Percentiles rank a stretch among this genome's conserved stretches.
Evolutionary conservation across 331 rosid genomes (phyloP).

Genomic region (Spiraea crenata): DNA sequence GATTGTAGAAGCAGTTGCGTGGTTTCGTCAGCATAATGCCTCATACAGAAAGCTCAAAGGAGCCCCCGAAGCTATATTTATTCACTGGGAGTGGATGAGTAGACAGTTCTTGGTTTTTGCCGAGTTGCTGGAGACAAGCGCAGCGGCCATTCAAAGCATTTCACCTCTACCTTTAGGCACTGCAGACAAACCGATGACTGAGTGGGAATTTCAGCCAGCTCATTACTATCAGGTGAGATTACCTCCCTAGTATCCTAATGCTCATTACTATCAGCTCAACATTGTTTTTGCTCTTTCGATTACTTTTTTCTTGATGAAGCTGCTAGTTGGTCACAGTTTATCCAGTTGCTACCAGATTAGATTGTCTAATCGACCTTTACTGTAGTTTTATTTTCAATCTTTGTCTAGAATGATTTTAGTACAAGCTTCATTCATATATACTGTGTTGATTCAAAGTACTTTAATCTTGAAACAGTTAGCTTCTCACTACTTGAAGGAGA

Average conservation of each 20-base stretch:
- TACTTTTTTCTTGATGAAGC: conserved; percentile 1
- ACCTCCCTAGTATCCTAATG: conserved; percentile 19
- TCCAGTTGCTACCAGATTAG: conserved; percentile 3
- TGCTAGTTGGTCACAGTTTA: neutral
- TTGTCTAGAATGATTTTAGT: neutral
- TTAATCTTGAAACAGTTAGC: conserved; percentile 68
- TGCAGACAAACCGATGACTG: conserved; percentile 65
- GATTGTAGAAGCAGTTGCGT: conserved; percentile 71
- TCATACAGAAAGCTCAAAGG: conserved; percentile 72
- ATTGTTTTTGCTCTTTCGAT: neutral
- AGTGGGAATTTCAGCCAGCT: conserved; percentile 85
- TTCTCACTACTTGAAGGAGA: conserved; percentile 82
- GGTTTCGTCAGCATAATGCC: conserved; percentile 83
- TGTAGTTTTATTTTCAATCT: neutral
- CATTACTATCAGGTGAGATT: conserved; percentile 76
- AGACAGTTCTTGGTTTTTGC: conserved; percentile 93
- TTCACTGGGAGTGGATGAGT: conserved; percentile 99
- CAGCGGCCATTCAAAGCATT: conserved; percentile 45
- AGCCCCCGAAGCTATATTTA: conserved; percentile 72
- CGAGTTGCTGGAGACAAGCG: conserved; percentile 85
- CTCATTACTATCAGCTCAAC: neutral
- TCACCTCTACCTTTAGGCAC: conserved; percentile 45
- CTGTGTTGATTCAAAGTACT: conserved; percentile 17
- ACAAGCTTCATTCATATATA: neutral
- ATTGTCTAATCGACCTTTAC: neutral